Evolutionary conservation across 2,329 filamentous ascomycete species (phyloP).

Genomic region (Leptographium lundbergii): DNA sequence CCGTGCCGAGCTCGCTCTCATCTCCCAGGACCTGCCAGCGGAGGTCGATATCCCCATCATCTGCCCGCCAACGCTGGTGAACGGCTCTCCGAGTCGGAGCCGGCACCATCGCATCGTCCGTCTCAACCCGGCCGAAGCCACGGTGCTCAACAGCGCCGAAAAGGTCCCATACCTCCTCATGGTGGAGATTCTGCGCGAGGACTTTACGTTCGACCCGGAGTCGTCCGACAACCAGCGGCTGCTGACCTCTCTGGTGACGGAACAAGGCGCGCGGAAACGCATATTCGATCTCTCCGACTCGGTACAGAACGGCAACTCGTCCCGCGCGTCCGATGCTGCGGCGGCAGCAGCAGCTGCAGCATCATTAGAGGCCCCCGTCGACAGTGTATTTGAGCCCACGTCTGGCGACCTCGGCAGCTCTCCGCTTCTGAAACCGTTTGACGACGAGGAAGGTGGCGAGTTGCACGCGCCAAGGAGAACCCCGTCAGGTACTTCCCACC

Average conservation of each 20-base stretch:
- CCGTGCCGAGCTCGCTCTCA: conserved; percentile 66
- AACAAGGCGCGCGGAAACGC: conserved; percentile 43
- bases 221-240: conserved; percentile 60
- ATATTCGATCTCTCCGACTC: conserved; percentile 61
- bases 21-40: conserved; percentile 68
- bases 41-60: conserved; percentile 77
- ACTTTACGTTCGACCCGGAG: conserved; percentile 71
- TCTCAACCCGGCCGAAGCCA: conserved; percentile 72
- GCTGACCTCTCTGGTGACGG: conserved; percentile 41
- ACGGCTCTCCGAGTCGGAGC: conserved; percentile 62
- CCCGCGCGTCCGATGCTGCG: conserved; percentile 5
- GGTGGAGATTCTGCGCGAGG: conserved; percentile 70
- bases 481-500: conserved; percentile 2
- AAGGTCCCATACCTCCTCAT: conserved; percentile 77
- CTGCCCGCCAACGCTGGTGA: conserved; percentile 60
- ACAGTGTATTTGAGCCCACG: conserved; percentile 75
- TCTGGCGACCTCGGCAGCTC: conserved; percentile 68
- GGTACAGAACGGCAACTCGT: conserved; percentile 25
- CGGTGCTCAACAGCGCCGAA: conserved; percentile 75
- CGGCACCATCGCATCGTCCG: conserved; percentile 73
- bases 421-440: conserved; percentile 48
- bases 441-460: conserved; percentile 20
- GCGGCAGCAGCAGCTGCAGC: conserved; percentile 18
- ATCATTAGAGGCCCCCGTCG: conserved; percentile 32
- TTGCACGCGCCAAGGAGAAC: not conserved